A percentile compares a stretch with the other conserved stretches of the same genome.
phyloP scores from a whole-genome alignment of 495 filamentous ascomycete genomes.

The Penicillium antarcticum region DNA sequence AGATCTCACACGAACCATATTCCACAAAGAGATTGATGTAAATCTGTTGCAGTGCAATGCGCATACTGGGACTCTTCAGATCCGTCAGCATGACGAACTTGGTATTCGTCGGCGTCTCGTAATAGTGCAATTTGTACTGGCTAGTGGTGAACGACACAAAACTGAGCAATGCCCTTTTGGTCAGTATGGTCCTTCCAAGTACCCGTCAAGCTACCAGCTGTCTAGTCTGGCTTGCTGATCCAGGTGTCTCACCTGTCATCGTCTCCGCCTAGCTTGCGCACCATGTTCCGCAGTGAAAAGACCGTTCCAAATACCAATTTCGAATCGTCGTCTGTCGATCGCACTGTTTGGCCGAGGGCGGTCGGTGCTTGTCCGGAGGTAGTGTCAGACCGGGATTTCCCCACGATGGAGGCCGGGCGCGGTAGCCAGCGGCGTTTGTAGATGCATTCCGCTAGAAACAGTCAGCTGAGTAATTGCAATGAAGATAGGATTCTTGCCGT shows the following conservation, averaged over 20 bases:
- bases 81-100: constrained; percentile 98
- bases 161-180: constrained; percentile 31
- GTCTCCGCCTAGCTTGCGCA: constrained; percentile 84
- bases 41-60: constrained; percentile 92
- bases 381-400: constrained; percentile 37
- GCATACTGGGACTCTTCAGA: constrained; percentile 81
- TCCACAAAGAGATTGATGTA: constrained; percentile 98
- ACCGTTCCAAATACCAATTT: constrained; percentile 97
- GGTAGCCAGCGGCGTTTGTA: constrained; percentile 81
- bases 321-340: constrained; percentile 78
- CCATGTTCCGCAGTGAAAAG: constrained; percentile 95
- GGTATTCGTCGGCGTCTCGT: constrained; percentile 92
- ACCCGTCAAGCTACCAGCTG: background rate
- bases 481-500: constrained; percentile 63
- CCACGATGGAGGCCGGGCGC: constrained; percentile 40
- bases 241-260: constrained; percentile 63
- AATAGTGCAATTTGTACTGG: constrained; percentile 98
- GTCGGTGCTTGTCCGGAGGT: constrained; percentile 30
- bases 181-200: background rate
- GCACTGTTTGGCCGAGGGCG: constrained; percentile 40
- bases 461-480: constrained; percentile 3
- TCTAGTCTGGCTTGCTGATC: background rate
- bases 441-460: constrained; percentile 81
- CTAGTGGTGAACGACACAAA: constrained; percentile 87
- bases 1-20: constrained; percentile 59